Base-by-base conservation (phyloP, 2,329 filamentous ascomycete species). In the Thielaviopsis ethacetica region DNA sequence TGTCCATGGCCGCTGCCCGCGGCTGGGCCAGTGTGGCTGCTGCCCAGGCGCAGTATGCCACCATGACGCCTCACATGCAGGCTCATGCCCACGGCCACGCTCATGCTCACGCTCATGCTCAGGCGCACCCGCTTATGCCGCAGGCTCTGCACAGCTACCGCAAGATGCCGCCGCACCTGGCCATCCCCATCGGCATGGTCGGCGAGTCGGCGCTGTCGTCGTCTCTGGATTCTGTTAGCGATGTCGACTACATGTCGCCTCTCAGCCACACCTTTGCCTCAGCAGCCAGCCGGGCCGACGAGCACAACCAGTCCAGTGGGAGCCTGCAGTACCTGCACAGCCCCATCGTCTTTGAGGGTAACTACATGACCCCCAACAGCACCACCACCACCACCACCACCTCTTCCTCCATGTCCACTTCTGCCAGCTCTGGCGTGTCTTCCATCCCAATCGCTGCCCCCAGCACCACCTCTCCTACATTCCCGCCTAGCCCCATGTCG, bases 181-280 rank as follows among this genome's bases (percentile, higher is more conserved):
- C 66, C 62, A 53, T 22, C 26, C 68, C 72, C 50, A 66, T 74
- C 62, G 71, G 76, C 62, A 73, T 77, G 54, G 69, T 78, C 62
- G 71, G 71, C 56, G 76, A 79, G 30, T 44, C 59, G 21, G 71
- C 74, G 53, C 71, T 81, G 30, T 77, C 78, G 1, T 75, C 77
- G 0, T 79, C 78, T 0, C 72, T 81, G 59, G 80, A 83, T 63
- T 78, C 80, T 2, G 73, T 84, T 59, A 82, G 79, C 66, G 81
- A 84, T 26, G 75, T 79, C 61, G 80, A 83, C 65, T 84, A 83
- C 65, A 69, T 81, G 65, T 84, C 81, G 3, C 80, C 81, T 9
- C 73, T 83, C 63, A 76, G 74, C 67, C 80, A 81, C 62, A 70
- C 69, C 62, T 82, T 72, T 76, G 76, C 62, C 22, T 54, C 47